Evolutionary conservation across 345 rosid genomes (phyloP).

Genomic region (Camelina neglecta): DNA sequence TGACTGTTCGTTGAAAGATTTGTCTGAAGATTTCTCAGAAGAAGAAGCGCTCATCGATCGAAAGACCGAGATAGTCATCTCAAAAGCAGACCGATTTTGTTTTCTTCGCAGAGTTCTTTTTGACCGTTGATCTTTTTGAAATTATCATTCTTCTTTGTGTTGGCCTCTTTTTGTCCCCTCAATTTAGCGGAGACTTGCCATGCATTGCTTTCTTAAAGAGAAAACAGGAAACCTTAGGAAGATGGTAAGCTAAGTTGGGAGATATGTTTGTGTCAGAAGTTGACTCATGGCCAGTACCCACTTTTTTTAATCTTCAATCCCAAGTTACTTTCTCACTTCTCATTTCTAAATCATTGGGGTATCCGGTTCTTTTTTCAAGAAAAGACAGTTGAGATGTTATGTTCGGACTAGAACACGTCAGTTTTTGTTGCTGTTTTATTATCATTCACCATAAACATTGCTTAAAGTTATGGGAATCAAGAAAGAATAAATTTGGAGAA

Average conservation of each 20-base stretch:
- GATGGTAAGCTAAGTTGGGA: slow-evolving; percentile 38
- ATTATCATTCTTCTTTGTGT: slow-evolving; percentile 17
- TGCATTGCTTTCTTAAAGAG: neutral
- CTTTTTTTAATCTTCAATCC: slow-evolving; percentile 23
- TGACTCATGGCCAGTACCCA: slow-evolving; percentile 43
- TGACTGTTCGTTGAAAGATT: slow-evolving; percentile 52
- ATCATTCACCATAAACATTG: slow-evolving; percentile 52
- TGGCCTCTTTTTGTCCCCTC: neutral
- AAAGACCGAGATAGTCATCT: neutral
- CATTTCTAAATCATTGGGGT: slow-evolving; percentile 34
- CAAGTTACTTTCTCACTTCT: slow-evolving; percentile 39
- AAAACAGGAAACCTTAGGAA: slow-evolving; percentile 7
- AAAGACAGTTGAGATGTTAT: slow-evolving; percentile 56
- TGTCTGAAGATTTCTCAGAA: neutral
- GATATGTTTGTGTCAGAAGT: slow-evolving; percentile 37
- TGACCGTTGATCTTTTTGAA: slow-evolving; percentile 22
- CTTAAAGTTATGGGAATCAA: slow-evolving; percentile 66
- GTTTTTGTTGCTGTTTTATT: slow-evolving; percentile 38
- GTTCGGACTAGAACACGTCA: slow-evolving; percentile 46
- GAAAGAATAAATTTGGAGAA: slow-evolving; percentile 36
- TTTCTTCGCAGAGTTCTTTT: slow-evolving; percentile 12
- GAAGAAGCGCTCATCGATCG: neutral
- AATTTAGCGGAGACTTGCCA: slow-evolving; percentile 8
- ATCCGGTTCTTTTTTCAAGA: slow-evolving; percentile 6
- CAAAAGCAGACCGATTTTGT: too few relatives aligned